phyloP scores from a whole-genome alignment of 2,329 filamentous ascomycete genomes.

The Trichoderma polysporum region DNA sequence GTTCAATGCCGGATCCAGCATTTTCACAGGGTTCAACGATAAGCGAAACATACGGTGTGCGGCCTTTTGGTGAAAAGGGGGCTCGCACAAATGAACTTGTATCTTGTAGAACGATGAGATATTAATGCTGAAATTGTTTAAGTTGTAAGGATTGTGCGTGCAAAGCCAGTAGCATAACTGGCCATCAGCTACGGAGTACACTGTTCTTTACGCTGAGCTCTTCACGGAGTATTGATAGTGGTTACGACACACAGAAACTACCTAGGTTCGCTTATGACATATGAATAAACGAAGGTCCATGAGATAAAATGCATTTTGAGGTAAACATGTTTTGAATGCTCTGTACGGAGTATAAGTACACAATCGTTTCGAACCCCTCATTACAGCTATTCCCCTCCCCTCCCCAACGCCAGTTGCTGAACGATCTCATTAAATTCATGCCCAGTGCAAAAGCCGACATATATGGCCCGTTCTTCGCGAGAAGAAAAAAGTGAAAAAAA shows the following conservation, averaged over 20 bases:
- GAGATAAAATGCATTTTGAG: neutral
- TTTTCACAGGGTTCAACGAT: neutral
- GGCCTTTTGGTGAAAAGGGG: neutral
- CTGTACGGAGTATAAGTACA: neutral
- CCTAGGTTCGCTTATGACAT: neutral
- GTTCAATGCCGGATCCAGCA: neutral
- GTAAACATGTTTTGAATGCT: neutral
- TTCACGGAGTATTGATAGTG: too few relatives aligned
- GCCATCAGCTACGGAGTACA: too few relatives aligned
- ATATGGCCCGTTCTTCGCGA: neutral
- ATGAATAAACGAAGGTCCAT: neutral
- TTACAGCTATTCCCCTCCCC: neutral
- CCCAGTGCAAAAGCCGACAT: neutral
- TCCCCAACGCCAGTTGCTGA: constrained; percentile 13
- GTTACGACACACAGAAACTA: neutral
- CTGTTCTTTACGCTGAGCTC: too few relatives aligned
- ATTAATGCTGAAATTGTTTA: neutral
- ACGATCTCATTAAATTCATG: constrained; percentile 1
- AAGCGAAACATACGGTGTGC: neutral
- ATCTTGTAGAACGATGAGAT: neutral
- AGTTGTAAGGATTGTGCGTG: neutral
- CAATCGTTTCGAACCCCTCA: neutral
- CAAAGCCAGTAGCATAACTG: too few relatives aligned
- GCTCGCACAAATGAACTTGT: neutral
- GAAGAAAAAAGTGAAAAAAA: neutral